Evolutionary conservation across 495 filamentous ascomycete genomes (phyloP).

Genomic region (Glonium stellatum): DNA sequence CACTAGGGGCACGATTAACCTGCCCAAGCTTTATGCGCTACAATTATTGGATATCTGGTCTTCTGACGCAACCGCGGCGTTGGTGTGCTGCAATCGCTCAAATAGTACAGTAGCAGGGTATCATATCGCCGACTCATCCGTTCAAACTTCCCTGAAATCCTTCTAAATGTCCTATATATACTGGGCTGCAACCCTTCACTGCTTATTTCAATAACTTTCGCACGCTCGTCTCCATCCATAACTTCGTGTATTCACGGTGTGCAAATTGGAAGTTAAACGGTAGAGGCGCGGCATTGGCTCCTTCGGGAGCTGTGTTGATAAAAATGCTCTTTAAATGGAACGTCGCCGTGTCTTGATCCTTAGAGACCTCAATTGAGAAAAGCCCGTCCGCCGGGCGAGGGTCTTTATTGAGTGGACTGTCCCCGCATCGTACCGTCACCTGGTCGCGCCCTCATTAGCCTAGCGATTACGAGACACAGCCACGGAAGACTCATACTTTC

Average conservation of each 20-base stretch:
- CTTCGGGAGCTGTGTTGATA: slow-evolving; percentile 23
- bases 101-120: no score
- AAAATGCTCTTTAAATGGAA: slow-evolving; percentile 30
- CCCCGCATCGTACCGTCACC: slow-evolving; percentile 20
- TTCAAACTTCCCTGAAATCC: background rate
- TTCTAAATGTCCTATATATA: background rate
- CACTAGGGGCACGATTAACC: background rate
- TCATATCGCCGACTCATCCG: background rate
- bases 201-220: slow-evolving; percentile 21
- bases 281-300: slow-evolving; percentile 17
- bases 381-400: slow-evolving; percentile 21
- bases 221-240: slow-evolving; percentile 29
- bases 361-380: slow-evolving; percentile 27
- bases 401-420: slow-evolving; percentile 7
- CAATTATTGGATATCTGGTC: no score
- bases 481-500: slow-evolving; percentile 13
- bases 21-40: no score
- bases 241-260: slow-evolving; percentile 26
- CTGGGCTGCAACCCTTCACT: background rate
- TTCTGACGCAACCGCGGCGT: no score
- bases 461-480: background rate
- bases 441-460: background rate
- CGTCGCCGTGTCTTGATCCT: slow-evolving; percentile 25
- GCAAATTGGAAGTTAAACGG: slow-evolving; percentile 18
- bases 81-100: no score